phyloP scores from a whole-genome alignment of 2,329 filamentous ascomycete genomes.

The Botryotinia convoluta region DNA sequence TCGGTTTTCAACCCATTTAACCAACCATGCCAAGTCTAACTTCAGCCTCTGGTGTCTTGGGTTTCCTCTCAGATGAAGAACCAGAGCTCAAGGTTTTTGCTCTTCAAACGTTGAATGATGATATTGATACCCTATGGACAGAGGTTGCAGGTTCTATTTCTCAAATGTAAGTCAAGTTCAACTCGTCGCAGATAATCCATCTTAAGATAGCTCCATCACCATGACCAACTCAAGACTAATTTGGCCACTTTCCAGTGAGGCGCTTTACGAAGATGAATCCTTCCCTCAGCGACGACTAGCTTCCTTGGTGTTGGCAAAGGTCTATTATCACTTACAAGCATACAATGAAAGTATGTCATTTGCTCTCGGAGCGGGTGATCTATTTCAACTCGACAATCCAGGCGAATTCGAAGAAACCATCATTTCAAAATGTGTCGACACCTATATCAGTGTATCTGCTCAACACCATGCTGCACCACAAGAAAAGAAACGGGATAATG shows the following conservation, averaged over 20 bases:
- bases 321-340: constrained; percentile 97
- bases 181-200: neutral
- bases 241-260: constrained; percentile 62
- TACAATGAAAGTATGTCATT: constrained; percentile 99
- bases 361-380: constrained; percentile 87
- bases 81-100: constrained; percentile 92
- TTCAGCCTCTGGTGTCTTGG: constrained; percentile 90
- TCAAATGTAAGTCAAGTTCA: constrained; percentile 70
- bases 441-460: constrained; percentile 82
- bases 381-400: constrained; percentile 87
- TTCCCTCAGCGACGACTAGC: constrained; percentile 94
- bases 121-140: constrained; percentile 96
- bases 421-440: constrained; percentile 96
- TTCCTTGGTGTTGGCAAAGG: constrained; percentile 91
- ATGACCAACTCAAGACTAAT: constrained; percentile 24
- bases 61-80: constrained; percentile 93
- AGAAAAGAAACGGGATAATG: constrained; percentile 49
- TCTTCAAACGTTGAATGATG: constrained; percentile 89
- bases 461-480: constrained; percentile 52
- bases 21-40: constrained; percentile 81
- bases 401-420: constrained; percentile 99
- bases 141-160: constrained; percentile 90
- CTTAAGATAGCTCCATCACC: neutral
- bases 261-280: constrained; percentile 91
- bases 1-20: neutral